A percentile compares a stretch with the other conserved stretches of the same genome.
These are phyloP conservation scores for Tanacetum coccineum DNA, from an alignment of 129 eudicot species.

Conservation along the genomic window DNA sequence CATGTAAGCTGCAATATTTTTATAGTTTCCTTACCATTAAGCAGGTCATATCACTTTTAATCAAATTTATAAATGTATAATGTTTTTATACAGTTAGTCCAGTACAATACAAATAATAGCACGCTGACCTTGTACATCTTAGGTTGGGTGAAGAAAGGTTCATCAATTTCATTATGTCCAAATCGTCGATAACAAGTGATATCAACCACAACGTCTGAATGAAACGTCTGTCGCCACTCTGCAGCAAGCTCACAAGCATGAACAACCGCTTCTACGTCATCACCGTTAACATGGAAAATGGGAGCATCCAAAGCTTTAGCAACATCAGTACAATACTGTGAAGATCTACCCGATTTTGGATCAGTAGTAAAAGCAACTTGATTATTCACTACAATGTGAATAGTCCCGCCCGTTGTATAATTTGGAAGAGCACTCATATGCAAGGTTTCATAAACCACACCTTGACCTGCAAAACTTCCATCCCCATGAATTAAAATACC, in stretches of 20 bases:
- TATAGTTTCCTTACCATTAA: too few species aligned
- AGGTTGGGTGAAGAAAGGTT: slow-evolving; percentile 95
- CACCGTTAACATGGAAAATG: slow-evolving; percentile 95
- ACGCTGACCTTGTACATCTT: slow-evolving; percentile 80
- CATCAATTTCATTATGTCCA: slow-evolving; percentile 99
- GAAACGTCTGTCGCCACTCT: slow-evolving; percentile 97
- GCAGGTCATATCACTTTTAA: not conserved
- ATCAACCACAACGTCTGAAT: slow-evolving; percentile 92
- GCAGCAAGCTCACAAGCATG: slow-evolving; percentile 96
- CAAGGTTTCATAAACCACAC: slow-evolving; percentile 92
- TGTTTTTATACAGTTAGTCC: not conserved
- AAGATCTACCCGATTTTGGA: slow-evolving; percentile 87
- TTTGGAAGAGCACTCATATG: slow-evolving; percentile 97
- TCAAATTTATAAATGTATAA: not conserved
- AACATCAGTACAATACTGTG: slow-evolving; percentile 96
- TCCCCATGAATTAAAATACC: slow-evolving; percentile 91
- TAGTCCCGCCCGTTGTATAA: slow-evolving; percentile 94
- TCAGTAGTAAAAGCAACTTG: slow-evolving; percentile 99
- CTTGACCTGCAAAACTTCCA: slow-evolving; percentile 98
- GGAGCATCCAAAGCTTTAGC: slow-evolving; percentile 95
- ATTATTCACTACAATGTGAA: slow-evolving; percentile 90
- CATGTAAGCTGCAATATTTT: slow-evolving; percentile 4
- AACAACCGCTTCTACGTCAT: slow-evolving; percentile 93
- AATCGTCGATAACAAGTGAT: slow-evolving; percentile 90
- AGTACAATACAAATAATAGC: not conserved